phyloP scores from a whole-genome alignment of 1,284 basidiomycete genomes.

The Cryptococcus sp. region DNA sequence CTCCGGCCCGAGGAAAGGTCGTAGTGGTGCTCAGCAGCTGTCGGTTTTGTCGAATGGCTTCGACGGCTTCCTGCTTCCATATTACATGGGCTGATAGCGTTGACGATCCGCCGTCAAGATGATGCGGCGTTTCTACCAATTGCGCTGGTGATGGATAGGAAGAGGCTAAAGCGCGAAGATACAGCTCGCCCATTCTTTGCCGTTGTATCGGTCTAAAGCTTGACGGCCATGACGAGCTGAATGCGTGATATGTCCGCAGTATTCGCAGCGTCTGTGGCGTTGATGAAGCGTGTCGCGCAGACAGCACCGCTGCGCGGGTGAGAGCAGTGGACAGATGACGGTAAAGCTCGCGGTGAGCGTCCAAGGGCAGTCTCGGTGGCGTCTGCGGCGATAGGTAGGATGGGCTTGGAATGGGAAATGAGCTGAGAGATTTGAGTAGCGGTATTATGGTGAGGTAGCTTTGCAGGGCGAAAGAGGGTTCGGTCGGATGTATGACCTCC shows the following conservation, averaged over 20 bases:
- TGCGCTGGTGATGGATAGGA: conserved; percentile 50
- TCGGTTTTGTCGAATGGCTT: conserved; percentile 68
- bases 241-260: conserved; percentile 65
- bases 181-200: conserved; percentile 66
- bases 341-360: conserved; percentile 45
- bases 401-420: conserved; percentile 27
- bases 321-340: conserved; percentile 47
- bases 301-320: conserved; percentile 51
- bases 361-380: conserved; percentile 27
- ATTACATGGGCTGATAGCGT: conserved; percentile 53
- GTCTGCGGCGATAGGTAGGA: conserved; percentile 28
- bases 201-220: conserved; percentile 72
- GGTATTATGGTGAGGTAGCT: conserved; percentile 35
- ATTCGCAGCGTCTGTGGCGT: conserved; percentile 56
- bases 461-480: conserved; percentile 30
- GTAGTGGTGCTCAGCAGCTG: conserved; percentile 68
- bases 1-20: conserved; percentile 78
- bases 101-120: conserved; percentile 23
- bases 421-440: conserved; percentile 19
- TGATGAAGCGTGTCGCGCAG: conserved; percentile 49
- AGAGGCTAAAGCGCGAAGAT: conserved; percentile 67
- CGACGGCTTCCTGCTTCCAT: conserved; percentile 68
- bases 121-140: conserved; percentile 21
- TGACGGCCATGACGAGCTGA: conserved; percentile 69
- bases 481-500: conserved; percentile 29